Base-by-base conservation (phyloP, 306 rosid species). In the Castanopsis chinensis region DNA sequence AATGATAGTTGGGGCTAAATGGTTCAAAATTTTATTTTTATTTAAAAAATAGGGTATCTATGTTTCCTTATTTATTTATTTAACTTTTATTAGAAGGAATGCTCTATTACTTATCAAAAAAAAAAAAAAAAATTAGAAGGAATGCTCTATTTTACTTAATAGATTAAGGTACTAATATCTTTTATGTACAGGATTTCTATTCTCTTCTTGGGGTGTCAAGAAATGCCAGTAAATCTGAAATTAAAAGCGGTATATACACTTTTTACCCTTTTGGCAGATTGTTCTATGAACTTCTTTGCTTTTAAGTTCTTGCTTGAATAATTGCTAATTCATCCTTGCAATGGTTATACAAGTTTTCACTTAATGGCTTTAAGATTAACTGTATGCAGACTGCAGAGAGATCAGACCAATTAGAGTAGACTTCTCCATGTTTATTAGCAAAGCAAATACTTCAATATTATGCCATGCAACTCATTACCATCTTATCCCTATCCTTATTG, bases 131-230 rank as follows among this genome's bases (percentile, higher is more conserved):
- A n/a, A 45, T 56, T 74, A 68, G n/a, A 56, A 14, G 54, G 69
- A 65, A 30, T 21, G 53, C 15, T 69, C 80, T 20, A 30, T 78
- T 76, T 63, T 58, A 74, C 51, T n/a, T 35, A 25, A 67, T 21
- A 56, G 75, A 64, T 72, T 78, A 21, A 77, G 27, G 41, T 73
- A 78, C 82, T 76, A 45, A 60, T 75, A 58, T 79, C 49, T 80
- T 37, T 37, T 54, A 74, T 56, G 6, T 86, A 74, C 97, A 95
- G 99, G 99, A 93, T 82, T 95, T 33, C 83, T 95, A 95, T 89
- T 88, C 98, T 18, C 76, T 89, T 86, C 99, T 95, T 49, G 99
- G 99, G 69, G 99, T 95, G 60, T 93, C 99, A 53, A 91, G 45
- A 87, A 87, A 80, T 83, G 87, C 99, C 49, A 90, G 86, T 76